Evolutionary conservation across 352 stramenopile species (phyloP), one percentile per base, ranked within the genome.

Genomic region (Pythium vanterpoolii): DNA sequence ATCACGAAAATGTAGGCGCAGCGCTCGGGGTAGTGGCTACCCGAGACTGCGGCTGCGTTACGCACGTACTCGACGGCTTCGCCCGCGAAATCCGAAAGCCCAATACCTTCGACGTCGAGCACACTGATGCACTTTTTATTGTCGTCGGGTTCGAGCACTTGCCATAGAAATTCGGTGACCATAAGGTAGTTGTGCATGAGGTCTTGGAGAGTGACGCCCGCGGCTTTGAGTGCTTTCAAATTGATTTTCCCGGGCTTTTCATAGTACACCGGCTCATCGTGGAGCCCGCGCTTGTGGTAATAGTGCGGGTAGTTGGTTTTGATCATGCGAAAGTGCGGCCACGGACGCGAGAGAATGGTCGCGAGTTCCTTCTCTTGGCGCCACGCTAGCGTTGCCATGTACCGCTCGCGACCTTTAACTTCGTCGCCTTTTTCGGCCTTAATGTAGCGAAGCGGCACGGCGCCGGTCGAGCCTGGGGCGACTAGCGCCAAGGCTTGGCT

Each of bases 1-100:
- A 98, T 88, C 28, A 98, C 76, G 23, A 98, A 89, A 48, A 97
- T 98, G 64, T 94, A 96, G 56, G 94, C 87, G 36, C 87, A 96
- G 19, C 95, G 81, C 66, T 97, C 87, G 1, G 95, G 95, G 69
- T 97, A 98, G 70, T 98, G 91, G 43, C 82, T 82, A 27, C 89
- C 89, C 40, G 96, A 97, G 30, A 96, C 71, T 0, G 68, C 71
- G 5, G 83, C 70, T 4, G 79, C 76, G 55, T 90, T 89, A 47
- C 78, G 79, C 54, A 96, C 78, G 58, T 93, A 96, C 46, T 96
- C 86, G 36, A 96, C 79, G 21, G 83, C 85, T 42, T 96, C 86
- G 23, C 86, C 86, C n/a, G 74, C 84, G 64, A 96, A 92, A 52
- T 96, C 86, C 14, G 77, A 83, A 33, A 96, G 69, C 8, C 86